phyloP scores from a whole-genome alignment of 176 grass and related monocot species.

The Musa schizocarpa region DNA sequence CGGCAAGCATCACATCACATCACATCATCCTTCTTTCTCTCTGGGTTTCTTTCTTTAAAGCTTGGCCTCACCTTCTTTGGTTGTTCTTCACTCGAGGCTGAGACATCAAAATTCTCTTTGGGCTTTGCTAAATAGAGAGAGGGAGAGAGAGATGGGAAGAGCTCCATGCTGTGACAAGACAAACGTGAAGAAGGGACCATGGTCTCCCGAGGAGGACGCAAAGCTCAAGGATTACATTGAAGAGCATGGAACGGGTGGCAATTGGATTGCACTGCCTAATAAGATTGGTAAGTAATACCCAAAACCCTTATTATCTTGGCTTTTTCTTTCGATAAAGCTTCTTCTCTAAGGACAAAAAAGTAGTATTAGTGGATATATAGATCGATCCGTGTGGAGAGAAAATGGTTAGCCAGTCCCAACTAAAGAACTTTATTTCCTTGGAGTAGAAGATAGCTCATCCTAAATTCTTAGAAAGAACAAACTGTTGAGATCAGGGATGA shows the following conservation, averaged over 20 bases:
- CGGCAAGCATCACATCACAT: not conserved
- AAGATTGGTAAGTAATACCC: not conserved
- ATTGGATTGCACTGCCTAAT: constrained; percentile 8
- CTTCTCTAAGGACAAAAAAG: no score
- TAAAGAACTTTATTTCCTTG: no score
- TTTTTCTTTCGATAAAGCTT: no score
- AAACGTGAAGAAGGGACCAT: constrained; percentile 6
- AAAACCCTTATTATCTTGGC: no score
- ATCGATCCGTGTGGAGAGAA: no score
- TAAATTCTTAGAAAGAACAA: no score
- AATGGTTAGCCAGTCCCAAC: no score
- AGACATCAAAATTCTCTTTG: not conserved
- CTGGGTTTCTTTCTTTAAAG: not conserved
- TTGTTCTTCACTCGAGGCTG: not conserved
- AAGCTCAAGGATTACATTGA: constrained; percentile 1
- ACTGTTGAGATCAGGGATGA: no score
- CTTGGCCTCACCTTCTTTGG: not conserved
- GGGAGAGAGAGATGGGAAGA: not conserved
- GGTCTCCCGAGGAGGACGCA: constrained; percentile 4
- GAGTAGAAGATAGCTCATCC: no score
- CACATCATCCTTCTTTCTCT: not conserved
- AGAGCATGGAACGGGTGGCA: not conserved
- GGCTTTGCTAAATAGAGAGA: not conserved
- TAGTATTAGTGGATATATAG: no score
- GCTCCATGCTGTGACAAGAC: not conserved